Evolutionary conservation across 23 red algal genomes (phyloP).

Genomic region (Pyropia haitanensis): DNA sequence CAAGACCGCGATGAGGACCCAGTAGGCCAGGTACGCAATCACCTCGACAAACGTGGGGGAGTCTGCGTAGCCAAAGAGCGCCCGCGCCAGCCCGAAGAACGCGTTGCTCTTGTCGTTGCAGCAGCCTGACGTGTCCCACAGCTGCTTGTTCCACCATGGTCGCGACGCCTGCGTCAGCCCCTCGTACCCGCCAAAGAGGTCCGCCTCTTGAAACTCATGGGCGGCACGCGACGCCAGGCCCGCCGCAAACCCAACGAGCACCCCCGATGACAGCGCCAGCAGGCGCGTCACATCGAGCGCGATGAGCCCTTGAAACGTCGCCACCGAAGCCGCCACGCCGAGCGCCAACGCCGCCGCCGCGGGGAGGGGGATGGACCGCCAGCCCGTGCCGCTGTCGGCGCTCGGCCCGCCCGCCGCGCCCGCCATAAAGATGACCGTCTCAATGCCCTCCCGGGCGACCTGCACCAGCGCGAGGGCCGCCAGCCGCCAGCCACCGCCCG

Average conservation of each 20-base stretch:
- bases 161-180: neutral
- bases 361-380: slow-evolving; percentile 16
- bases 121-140: slow-evolving; percentile 6
- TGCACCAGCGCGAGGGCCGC: neutral
- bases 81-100: slow-evolving; percentile 14
- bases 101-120: slow-evolving; percentile 14
- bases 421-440: slow-evolving; percentile 11
- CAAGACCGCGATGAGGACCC: neutral
- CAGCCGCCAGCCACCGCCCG: slow-evolving; percentile 2
- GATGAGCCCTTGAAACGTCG: neutral
- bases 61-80: slow-evolving; percentile 15
- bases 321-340: neutral
- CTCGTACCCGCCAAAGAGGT: slow-evolving; percentile 1
- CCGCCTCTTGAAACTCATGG: slow-evolving; percentile 13
- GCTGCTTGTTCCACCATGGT: slow-evolving; percentile 15
- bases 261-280: neutral
- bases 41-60: slow-evolving; percentile 11
- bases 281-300: neutral
- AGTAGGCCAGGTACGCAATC: slow-evolving; percentile 11
- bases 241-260: slow-evolving; percentile 15
- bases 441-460: slow-evolving; percentile 12
- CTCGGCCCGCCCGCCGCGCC: neutral
- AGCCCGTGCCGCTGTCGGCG: neutral
- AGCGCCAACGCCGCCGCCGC: neutral
- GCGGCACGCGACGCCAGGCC: slow-evolving; percentile 4